A percentile compares a stretch with the other conserved stretches of the same genome.
Evolutionary conservation across 371 early-diverging fungal genomes (phyloP).

Genomic region (Mortierella sp.): DNA sequence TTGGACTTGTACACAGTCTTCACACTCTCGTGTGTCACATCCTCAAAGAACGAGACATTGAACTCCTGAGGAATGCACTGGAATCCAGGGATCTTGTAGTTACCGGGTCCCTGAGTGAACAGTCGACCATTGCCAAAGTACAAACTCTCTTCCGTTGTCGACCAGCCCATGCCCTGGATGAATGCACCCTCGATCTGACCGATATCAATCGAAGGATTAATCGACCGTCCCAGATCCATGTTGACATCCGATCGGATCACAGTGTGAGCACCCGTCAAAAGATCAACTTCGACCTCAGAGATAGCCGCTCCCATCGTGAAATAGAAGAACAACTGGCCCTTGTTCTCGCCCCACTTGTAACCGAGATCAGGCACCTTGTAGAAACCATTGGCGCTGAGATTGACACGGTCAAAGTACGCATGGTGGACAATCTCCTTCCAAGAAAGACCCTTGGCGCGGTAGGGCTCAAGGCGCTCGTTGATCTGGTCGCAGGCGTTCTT

Average conservation of each 20-base stretch:
- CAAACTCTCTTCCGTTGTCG: constrained; percentile 80
- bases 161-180: constrained; percentile 81
- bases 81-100: constrained; percentile 86
- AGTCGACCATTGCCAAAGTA: constrained; percentile 71
- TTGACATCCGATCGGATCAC: constrained; percentile 74
- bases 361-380: constrained; percentile 78
- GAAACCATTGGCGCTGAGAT: constrained; percentile 80
- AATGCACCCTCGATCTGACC: constrained; percentile 91
- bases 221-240: constrained; percentile 80
- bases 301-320: constrained; percentile 81
- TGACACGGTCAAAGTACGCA: constrained; percentile 79
- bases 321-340: constrained; percentile 75
- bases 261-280: constrained; percentile 80
- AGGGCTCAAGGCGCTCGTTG: constrained; percentile 71
- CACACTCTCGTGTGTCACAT: constrained; percentile 62
- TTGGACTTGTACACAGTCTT: constrained; percentile 81
- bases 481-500: constrained; percentile 76
- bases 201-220: constrained; percentile 83
- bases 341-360: constrained; percentile 73
- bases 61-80: constrained; percentile 82
- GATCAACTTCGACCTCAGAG: constrained; percentile 83
- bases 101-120: constrained; percentile 81
- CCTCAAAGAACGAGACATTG: constrained; percentile 71
- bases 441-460: constrained; percentile 64
- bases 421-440: constrained; percentile 61